Conservation (phyloP, 1,284 basidiomycete species). For the Thelephora terrestris region DNA sequence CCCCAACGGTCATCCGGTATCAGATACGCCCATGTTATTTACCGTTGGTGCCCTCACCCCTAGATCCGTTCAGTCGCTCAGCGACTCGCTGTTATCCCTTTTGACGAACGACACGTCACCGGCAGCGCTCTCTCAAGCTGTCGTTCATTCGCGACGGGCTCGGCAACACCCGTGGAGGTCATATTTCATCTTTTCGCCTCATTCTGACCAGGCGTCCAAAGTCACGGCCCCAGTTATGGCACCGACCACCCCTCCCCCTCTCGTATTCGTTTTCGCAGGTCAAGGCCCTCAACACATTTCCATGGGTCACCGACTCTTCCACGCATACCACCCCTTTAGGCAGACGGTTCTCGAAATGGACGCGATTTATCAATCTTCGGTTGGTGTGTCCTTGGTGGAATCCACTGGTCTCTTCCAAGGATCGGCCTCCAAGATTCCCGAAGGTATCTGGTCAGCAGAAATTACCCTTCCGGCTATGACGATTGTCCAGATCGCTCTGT, state of each 20-base stretch:
- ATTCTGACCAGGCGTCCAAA: background rate
- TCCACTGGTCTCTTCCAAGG: slow-evolving; percentile 23
- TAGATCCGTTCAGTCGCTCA: slow-evolving; percentile 7
- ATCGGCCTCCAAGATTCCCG: slow-evolving; percentile 7
- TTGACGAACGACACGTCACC: slow-evolving; percentile 2
- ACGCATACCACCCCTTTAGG: slow-evolving; percentile 24
- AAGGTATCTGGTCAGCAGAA: slow-evolving; percentile 23
- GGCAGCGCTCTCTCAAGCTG: slow-evolving; percentile 6
- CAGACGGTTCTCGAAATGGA: slow-evolving; percentile 27
- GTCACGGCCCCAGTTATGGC: slow-evolving; percentile 18
- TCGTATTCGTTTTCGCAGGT: slow-evolving; percentile 31
- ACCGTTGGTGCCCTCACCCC: slow-evolving; percentile 28
- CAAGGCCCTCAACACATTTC: slow-evolving; percentile 31
- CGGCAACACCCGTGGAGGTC: slow-evolving; percentile 27
- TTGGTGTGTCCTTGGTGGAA: slow-evolving; percentile 25
- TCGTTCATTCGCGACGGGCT: slow-evolving; percentile 17
- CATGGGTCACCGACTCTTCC: slow-evolving; percentile 32
- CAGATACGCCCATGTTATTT: slow-evolving; percentile 18
- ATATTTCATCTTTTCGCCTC: slow-evolving; percentile 12
- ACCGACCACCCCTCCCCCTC: slow-evolving; percentile 16
- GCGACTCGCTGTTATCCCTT: background rate
- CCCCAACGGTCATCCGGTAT: background rate
- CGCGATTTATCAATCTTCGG: slow-evolving; percentile 17
- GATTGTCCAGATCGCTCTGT: slow-evolving; percentile 34
- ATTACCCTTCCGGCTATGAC: slow-evolving; percentile 28